Conservation (phyloP, 2,329 filamentous ascomycete genomes). For the Cyanodermella asteris region DNA sequence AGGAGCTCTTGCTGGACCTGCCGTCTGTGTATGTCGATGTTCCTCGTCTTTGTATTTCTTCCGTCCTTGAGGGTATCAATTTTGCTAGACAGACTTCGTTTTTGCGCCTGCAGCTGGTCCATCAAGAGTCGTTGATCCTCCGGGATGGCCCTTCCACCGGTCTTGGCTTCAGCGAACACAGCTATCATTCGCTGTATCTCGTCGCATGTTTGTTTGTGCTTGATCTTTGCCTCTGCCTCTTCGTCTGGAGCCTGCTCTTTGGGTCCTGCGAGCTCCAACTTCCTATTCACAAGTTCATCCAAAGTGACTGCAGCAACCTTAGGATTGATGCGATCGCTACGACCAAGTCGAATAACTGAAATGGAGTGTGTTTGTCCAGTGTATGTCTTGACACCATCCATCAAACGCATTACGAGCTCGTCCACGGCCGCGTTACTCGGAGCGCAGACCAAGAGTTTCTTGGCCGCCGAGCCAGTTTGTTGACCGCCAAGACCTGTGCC, state of each 20-base stretch:
- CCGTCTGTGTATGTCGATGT: conserved; percentile 66
- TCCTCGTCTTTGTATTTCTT: conserved; percentile 58
- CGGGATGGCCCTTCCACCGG: conserved; percentile 22
- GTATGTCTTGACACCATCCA: conserved; percentile 59
- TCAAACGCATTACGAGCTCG: conserved; percentile 81
- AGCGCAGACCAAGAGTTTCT: conserved; percentile 91
- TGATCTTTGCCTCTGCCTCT: conserved; percentile 46
- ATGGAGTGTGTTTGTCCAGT: conserved; percentile 53
- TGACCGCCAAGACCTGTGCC: too few relatives aligned
- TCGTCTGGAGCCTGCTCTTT: conserved; percentile 26
- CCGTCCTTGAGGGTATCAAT: conserved; percentile 79
- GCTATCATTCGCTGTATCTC: conserved; percentile 50
- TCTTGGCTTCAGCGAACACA: conserved; percentile 45
- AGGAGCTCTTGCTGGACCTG: conserved; percentile 79
- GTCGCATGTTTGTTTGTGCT: conserved; percentile 38
- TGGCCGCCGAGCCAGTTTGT: conserved; percentile 23
- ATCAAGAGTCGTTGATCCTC: conserved; percentile 48
- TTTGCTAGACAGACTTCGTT: conserved; percentile 51
- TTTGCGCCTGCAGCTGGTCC: conserved; percentile 54
- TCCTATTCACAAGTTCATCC: conserved; percentile 68
- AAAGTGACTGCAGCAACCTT: conserved; percentile 80
- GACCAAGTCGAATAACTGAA: conserved; percentile 72
- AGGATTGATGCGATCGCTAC: conserved; percentile 77
- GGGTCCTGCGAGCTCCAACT: conserved; percentile 29
- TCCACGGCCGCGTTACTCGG: conserved; percentile 96